Evolutionary conservation across 164 flowering plant genomes (phyloP), one percentile per base, ranked within the genome.

Genomic region (Annona cherimola): DNA sequence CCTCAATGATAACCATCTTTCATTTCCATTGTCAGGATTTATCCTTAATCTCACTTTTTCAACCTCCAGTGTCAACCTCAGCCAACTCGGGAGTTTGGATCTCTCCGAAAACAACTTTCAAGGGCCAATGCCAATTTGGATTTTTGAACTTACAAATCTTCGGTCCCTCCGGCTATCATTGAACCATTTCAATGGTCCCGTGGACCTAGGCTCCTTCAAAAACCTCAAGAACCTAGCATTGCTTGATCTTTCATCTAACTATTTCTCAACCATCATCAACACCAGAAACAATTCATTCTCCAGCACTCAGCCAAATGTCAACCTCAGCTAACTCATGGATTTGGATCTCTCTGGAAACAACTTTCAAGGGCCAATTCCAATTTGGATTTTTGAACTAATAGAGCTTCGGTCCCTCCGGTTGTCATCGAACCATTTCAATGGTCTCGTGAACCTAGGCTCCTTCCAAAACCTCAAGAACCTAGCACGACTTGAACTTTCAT

Each of bases 71-170:
- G 76, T 67, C 7, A 73, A 73, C 42, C 78, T 84, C 75, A 35
- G 71, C 9, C 76, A 69, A 12, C 75, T 83, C 77, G 79, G 71
- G 6, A 61, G 63, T 72, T 12, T 88, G 69, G 89, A 88, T 54
- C n/a, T n/a, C n/a, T n/a, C n/a, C n/a, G n/a, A n/a, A n/a, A n/a
- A n/a, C n/a, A n/a, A n/a, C n/a, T n/a, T n/a, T n/a, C n/a, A n/a
- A n/a, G n/a, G n/a, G n/a, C n/a, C n/a, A n/a, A n/a, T n/a, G n/a
- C n/a, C n/a, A n/a, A n/a, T n/a, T n/a, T n/a, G n/a, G n/a, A n/a
- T n/a, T n/a, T n/a, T n/a, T n/a, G n/a, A n/a, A n/a, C n/a, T n/a
- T n/a, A n/a, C n/a, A n/a, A n/a, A n/a, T n/a, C n/a, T n/a, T n/a
- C n/a, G n/a, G n/a, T n/a, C n/a, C n/a, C n/a, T n/a, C n/a, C n/a